Percentiles rank a stretch among this genome's conserved stretches.
Evolutionary conservation across 805 yeast species (phyloP).

Genomic region (Metschnikowia kunwiensis): DNA sequence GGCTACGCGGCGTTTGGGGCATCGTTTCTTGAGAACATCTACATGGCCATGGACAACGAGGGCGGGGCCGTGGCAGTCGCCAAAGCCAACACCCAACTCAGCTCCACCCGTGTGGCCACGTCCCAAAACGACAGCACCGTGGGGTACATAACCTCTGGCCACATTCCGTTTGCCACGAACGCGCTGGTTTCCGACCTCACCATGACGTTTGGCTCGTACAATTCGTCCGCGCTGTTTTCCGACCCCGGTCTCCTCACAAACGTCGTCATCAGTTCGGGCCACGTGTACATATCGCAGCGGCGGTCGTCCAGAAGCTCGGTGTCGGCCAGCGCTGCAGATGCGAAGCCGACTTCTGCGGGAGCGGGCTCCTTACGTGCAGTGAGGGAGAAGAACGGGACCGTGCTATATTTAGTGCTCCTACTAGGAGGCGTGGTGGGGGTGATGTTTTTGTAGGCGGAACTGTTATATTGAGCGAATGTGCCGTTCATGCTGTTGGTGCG

Average conservation of each 20-base stretch:
- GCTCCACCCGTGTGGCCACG: conserved; percentile 4
- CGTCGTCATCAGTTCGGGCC: conserved; percentile 25
- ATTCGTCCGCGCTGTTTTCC: conserved; percentile 7
- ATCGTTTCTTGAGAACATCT: conserved; percentile 51
- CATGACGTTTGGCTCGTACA: conserved; percentile 13
- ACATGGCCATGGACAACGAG: conserved; percentile 63
- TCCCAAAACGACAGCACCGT: conserved; percentile 17
- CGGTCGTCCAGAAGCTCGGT: conserved; percentile 1
- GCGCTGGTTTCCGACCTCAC: conserved; percentile 6
- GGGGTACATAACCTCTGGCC: conserved; percentile 37
- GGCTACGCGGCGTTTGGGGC: conserved; percentile 60
- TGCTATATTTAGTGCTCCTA: conserved; percentile 3
- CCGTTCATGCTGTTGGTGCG: no score
- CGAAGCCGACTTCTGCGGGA: conserved; percentile 11
- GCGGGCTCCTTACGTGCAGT: conserved; percentile 7
- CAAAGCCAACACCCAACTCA: conserved; percentile 33
- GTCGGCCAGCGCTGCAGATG: conserved; percentile 21
- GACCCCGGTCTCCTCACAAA: conserved; percentile 30
- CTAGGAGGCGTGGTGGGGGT: conserved; percentile 11
- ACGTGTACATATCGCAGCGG: conserved; percentile 25
- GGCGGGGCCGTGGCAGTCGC: conserved; percentile 56
- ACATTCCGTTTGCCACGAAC: conserved; percentile 48
- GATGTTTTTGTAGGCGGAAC: neutral
- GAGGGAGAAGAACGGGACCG: neutral
- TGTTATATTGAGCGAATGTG: neutral